These are phyloP conservation scores for Ammopiptanthus mongolicus DNA, from an alignment of 306 rosid species.

Conservation along the genomic window DNA sequence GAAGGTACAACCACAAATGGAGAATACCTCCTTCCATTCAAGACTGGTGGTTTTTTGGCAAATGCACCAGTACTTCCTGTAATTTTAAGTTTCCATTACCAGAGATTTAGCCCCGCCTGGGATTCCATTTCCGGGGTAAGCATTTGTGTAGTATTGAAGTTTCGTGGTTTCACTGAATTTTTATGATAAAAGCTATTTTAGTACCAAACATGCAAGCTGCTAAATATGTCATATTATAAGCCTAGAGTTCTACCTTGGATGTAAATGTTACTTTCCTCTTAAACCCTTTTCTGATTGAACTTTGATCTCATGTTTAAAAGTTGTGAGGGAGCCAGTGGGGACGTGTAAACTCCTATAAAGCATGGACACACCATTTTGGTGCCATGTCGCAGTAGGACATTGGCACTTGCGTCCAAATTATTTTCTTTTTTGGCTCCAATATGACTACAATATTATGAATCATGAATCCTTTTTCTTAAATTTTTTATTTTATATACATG, in stretches of 20 bases:
- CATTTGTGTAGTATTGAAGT: not conserved
- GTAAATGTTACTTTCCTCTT: not conserved
- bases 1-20: constrained; percentile 99
- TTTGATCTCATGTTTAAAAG: not conserved
- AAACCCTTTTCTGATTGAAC: constrained; percentile 6
- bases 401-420: not conserved
- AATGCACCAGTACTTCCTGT: constrained; percentile 76
- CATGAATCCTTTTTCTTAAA: not conserved
- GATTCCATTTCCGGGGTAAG: constrained; percentile 96
- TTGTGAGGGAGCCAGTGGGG: constrained; percentile 8
- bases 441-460: not conserved
- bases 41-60: constrained; percentile 88
- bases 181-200: not conserved
- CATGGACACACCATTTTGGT: not conserved
- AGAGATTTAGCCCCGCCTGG: constrained; percentile 94
- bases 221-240: not conserved
- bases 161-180: not conserved
- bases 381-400: not conserved
- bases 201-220: not conserved
- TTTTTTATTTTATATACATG: no score
- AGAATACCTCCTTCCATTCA: constrained; percentile 81
- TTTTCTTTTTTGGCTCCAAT: not conserved
- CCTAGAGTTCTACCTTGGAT: constrained; percentile 1
- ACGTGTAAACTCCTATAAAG: not conserved
- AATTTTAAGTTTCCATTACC: constrained; percentile 68